These are phyloP conservation scores for Morella rubra DNA, from an alignment of 306 rosid species.

Conservation along the genomic window DNA sequence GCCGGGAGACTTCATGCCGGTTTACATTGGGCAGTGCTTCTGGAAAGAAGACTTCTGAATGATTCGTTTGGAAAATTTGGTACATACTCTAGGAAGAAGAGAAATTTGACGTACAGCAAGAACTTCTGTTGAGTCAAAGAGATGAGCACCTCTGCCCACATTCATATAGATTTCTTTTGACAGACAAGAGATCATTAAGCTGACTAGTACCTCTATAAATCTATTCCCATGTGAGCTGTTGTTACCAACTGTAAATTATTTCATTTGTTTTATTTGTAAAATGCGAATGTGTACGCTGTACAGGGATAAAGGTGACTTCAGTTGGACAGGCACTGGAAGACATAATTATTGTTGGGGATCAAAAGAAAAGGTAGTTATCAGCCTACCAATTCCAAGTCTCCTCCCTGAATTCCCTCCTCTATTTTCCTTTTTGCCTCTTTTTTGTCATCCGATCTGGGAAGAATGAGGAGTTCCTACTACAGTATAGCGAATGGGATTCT, in stretches of 20 bases:
- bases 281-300: constrained; percentile 16
- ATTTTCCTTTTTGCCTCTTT: constrained; percentile 34
- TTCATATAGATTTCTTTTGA: constrained; percentile 22
- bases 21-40: constrained; percentile 23
- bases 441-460: constrained; percentile 45
- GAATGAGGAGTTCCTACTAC: constrained; percentile 25
- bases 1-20: constrained; percentile 13
- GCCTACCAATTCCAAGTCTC: constrained; percentile 20
- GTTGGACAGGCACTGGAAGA: constrained; percentile 24
- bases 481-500: constrained; percentile 15
- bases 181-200: constrained; percentile 13
- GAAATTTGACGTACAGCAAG: neutral
- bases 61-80: neutral
- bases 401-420: constrained; percentile 31
- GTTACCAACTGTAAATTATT: constrained; percentile 30
- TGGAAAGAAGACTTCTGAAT: constrained; percentile 9
- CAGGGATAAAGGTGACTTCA: constrained; percentile 26
- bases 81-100: neutral
- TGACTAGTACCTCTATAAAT: neutral
- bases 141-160: constrained; percentile 17
- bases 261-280: constrained; percentile 4
- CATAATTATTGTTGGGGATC: constrained; percentile 40
- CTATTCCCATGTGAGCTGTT: constrained; percentile 11
- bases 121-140: constrained; percentile 13
- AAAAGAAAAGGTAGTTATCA: constrained; percentile 33